A percentile compares a stretch with the other conserved stretches of the same genome.
phyloP scores from a whole-genome alignment of 2,329 filamentous ascomycete species.

The Chaetomium olivaceum region DNA sequence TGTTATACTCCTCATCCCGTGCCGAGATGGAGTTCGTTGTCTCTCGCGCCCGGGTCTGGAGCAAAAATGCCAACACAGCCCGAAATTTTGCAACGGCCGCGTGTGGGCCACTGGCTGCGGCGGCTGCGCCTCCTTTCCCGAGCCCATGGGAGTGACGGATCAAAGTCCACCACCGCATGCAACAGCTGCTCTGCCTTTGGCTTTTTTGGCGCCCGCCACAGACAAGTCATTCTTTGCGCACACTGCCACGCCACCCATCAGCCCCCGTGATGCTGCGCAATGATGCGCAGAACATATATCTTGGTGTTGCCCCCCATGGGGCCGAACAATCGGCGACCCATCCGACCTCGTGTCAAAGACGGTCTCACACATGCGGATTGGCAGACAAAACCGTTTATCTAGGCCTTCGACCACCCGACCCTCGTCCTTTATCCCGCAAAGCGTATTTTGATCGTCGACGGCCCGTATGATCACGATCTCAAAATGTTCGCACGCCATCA shows the following conservation, averaged over 20 bases:
- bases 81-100: neutral
- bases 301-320: neutral
- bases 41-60: neutral
- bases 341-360: constrained; percentile 15
- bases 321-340: neutral
- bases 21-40: neutral
- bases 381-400: neutral
- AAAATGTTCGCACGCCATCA: constrained; percentile 16
- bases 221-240: neutral
- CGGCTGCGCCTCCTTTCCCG: constrained; percentile 20
- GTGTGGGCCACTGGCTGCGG: constrained; percentile 18
- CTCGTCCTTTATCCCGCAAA: neutral
- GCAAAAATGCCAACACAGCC: constrained; percentile 3
- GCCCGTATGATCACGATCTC: neutral
- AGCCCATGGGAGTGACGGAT: constrained; percentile 3
- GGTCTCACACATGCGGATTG: constrained; percentile 8
- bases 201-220: neutral
- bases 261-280: constrained; percentile 11
- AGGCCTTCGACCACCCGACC: constrained; percentile 1
- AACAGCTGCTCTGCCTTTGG: neutral
- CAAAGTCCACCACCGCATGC: constrained; percentile 2
- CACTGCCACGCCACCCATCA: constrained; percentile 19
- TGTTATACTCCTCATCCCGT: neutral
- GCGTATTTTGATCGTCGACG: neutral
- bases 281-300: constrained; percentile 4